Evolutionary conservation across 108 stramenopile genomes (phyloP).

Genomic region (Pseudonitzschia pungens): DNA sequence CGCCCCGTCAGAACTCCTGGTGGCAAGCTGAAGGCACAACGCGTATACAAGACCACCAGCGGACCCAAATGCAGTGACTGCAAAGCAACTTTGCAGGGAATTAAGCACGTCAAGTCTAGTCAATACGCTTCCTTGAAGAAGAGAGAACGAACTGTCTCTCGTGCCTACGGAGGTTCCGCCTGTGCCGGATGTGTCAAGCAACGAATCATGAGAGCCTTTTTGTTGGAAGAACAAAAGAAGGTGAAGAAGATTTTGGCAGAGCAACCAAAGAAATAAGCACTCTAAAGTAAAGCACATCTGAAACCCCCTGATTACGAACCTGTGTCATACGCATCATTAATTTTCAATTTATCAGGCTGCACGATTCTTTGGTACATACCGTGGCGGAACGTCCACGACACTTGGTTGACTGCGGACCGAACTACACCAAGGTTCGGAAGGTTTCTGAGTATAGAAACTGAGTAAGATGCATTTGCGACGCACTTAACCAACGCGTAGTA

Average conservation of each 20-base stretch:
- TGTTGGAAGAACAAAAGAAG: conserved; percentile 99
- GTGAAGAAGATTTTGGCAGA: conserved; percentile 98
- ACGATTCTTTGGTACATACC: too few relatives aligned
- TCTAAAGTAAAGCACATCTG: not conserved
- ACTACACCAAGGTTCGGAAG: too few relatives aligned
- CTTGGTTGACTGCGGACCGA: too few relatives aligned
- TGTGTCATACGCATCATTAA: too few relatives aligned
- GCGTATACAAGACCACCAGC: conserved; percentile 87
- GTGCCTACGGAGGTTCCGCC: conserved; percentile 94
- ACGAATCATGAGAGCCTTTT: conserved; percentile 96
- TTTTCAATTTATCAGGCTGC: too few relatives aligned
- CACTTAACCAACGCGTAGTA: too few relatives aligned
- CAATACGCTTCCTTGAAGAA: conserved; percentile 83
- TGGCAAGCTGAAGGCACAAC: conserved; percentile 86
- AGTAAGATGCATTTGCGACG: too few relatives aligned
- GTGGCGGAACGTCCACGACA: too few relatives aligned
- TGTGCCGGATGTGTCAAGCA: conserved; percentile 91
- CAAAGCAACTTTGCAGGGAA: conserved; percentile 82
- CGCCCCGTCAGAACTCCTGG: conserved; percentile 88
- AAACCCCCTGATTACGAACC: too few relatives aligned
- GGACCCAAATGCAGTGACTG: conserved; percentile 96
- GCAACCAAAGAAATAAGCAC: conserved; percentile 44
- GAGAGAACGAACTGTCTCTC: conserved; percentile 96
- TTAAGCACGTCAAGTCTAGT: conserved; percentile 72
- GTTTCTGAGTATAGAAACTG: too few relatives aligned